Base-by-base conservation (phyloP, 2,329 filamentous ascomycete genomes). In the Fusarium bactridioides region DNA sequence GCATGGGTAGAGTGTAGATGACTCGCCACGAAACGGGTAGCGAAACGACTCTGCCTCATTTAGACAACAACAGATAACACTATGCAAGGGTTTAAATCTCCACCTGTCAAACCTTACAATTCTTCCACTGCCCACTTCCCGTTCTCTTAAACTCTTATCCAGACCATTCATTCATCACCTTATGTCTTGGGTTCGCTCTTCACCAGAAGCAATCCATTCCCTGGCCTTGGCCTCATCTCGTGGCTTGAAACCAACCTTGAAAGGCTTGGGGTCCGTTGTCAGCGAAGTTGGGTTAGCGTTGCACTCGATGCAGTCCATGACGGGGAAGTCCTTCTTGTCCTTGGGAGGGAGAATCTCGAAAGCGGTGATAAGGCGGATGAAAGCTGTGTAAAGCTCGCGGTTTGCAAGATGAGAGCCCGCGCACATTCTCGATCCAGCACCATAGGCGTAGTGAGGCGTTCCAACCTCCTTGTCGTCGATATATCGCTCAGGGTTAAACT, bases 401-500 rank as follows among this genome's bases (percentile, higher is more conserved):
- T 91, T 91, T 6, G 87, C 90, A 13, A 92, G 83, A 72, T 91
- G 89, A 4, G 86, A 88, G 23, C 90, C 90, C 1, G 87, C 87
- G 75, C 90, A 92, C 86, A 91, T 90, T 41, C 90, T 84, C 5
- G 86, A 87, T 4, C 90, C 90, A 0, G 89, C 89, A 6, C 90
- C 90, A 69, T 90, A 92, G 15, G 82, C 88, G 74, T 89, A 90
- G 75, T 91, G 90, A 1, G 87, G 87, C 4, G 89, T 90, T 12
- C 89, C 89, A 1, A 82, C 54, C 83, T 82, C 87, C 27, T 82
- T 83, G 58, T 90, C 84, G 57, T 85, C 80, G 16, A 94, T 82
- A 77, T 92, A 94, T 31, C 92, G 88, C 71, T 94, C 92, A 0
- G 92, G 91, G n/a, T 89, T 83, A 79, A 94, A 94, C 11, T 83